A percentile compares a stretch with the other conserved stretches of the same genome.
Conservation (phyloP, 2,329 filamentous ascomycete genomes). For the Alternaria brassicae region DNA sequence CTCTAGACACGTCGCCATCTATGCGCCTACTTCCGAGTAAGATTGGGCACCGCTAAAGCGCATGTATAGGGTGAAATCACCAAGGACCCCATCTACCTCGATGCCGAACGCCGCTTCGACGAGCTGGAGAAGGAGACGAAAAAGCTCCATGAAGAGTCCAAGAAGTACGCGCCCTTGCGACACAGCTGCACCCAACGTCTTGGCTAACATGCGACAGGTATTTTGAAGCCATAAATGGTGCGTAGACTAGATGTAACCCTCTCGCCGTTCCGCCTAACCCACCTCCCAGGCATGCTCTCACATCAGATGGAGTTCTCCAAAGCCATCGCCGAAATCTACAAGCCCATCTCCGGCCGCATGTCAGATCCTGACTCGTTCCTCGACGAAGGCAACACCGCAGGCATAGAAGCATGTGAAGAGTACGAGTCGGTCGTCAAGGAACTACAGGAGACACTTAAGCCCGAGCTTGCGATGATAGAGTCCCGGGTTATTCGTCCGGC, state of each 20-base stretch:
- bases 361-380: conserved; percentile 88
- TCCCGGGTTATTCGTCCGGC: conserved; percentile 88
- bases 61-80: conserved; percentile 76
- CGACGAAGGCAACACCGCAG: conserved; percentile 86
- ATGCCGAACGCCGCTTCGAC: conserved; percentile 90
- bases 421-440: conserved; percentile 92
- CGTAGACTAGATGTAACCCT: conserved; percentile 19
- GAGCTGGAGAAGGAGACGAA: conserved; percentile 97
- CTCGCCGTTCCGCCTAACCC: conserved; percentile 23
- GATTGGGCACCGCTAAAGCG: conserved; percentile 30
- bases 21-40: conserved; percentile 30
- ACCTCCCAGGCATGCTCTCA: conserved; percentile 75
- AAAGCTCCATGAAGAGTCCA: conserved; percentile 93
- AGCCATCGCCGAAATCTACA: conserved; percentile 95
- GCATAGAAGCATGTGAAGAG: conserved; percentile 93
- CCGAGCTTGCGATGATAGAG: conserved; percentile 98
- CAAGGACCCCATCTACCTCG: conserved; percentile 92
- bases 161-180: conserved; percentile 63
- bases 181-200: not conserved
- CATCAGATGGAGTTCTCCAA: conserved; percentile 99
- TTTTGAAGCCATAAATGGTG: conserved; percentile 93
- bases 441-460: conserved; percentile 83
- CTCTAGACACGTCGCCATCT: not conserved
- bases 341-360: conserved; percentile 93
- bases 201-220: conserved; percentile 62